These are phyloP conservation scores for Plantago ovata DNA, from an alignment of 257 asterid species.

Conservation along the genomic window DNA sequence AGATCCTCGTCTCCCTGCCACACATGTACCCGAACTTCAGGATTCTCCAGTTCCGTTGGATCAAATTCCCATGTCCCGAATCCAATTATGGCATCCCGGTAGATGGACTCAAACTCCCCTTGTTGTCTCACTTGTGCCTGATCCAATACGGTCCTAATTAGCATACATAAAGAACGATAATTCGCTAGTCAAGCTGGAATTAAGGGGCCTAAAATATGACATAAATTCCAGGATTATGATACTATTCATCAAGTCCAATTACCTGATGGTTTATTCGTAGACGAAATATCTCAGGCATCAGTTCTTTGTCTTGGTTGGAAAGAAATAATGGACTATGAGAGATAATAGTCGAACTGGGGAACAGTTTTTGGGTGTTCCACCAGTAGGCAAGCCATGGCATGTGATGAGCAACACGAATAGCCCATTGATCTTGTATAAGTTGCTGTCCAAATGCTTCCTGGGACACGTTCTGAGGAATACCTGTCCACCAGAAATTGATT, in stretches of 20 bases:
- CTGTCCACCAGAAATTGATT: slow-evolving; percentile 69
- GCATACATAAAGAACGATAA: neutral
- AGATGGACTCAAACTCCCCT: slow-evolving; percentile 65
- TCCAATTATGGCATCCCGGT: slow-evolving; percentile 48
- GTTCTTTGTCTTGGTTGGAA: slow-evolving; percentile 50
- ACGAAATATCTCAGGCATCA: slow-evolving; percentile 30
- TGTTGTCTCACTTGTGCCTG: slow-evolving; percentile 58
- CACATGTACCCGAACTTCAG: slow-evolving; percentile 50
- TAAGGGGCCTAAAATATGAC: neutral
- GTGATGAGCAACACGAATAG: slow-evolving; percentile 59
- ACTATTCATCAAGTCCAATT: slow-evolving; percentile 2
- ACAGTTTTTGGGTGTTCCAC: slow-evolving; percentile 75
- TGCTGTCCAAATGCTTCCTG: slow-evolving; percentile 34
- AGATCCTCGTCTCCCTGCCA: slow-evolving; percentile 80
- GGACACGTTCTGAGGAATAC: slow-evolving; percentile 57
- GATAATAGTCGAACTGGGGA: slow-evolving; percentile 40
- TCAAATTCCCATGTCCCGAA: slow-evolving; percentile 72
- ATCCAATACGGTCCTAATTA: slow-evolving; percentile 18
- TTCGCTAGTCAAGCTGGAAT: neutral
- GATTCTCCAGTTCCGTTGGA: slow-evolving; percentile 55
- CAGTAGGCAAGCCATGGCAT: slow-evolving; percentile 66
- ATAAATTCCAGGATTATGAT: neutral
- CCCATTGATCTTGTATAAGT: slow-evolving; percentile 64
- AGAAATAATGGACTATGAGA: slow-evolving; percentile 26
- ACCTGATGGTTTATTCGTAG: slow-evolving; percentile 26